These are phyloP conservation scores for Colletotrichum spaethianum DNA, from an alignment of 2,329 filamentous ascomycete species.

Conservation along the genomic window DNA sequence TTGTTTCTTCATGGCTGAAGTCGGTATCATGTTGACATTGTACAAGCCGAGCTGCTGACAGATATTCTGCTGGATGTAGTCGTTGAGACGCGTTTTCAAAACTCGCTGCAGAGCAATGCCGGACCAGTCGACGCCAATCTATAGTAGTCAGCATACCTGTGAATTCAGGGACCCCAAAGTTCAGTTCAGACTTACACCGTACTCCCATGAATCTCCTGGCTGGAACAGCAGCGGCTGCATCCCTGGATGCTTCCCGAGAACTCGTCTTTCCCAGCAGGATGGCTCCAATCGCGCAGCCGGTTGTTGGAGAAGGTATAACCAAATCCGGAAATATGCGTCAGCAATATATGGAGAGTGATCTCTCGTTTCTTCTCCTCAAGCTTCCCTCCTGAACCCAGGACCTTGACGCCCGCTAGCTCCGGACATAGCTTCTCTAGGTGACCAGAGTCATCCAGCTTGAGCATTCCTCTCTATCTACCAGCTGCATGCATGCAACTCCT, in stretches of 20 bases:
- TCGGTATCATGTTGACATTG: not conserved
- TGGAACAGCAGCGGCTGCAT: not conserved
- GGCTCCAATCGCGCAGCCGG: not conserved
- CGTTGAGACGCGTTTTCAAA: not conserved
- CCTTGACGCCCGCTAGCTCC: not conserved
- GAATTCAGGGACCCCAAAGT: not conserved
- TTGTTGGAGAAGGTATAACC: not conserved
- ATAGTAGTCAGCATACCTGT: not conserved
- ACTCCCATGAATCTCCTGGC: not conserved
- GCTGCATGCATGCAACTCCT: slow-evolving; percentile 68
- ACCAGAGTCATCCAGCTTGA: slow-evolving; percentile 63
- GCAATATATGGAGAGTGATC: not conserved
- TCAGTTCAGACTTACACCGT: not conserved
- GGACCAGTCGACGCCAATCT: not conserved
- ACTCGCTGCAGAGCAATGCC: not conserved
- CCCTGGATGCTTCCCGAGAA: not conserved
- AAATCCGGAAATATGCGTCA: not conserved
- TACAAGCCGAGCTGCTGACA: not conserved
- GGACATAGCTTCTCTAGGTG: slow-evolving; percentile 61
- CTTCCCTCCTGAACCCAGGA: not conserved
- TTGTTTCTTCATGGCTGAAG: not conserved
- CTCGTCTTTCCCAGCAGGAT: not conserved
- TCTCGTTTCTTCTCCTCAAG: not conserved
- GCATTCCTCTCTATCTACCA: slow-evolving; percentile 65
- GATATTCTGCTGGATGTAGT: not conserved